Percentiles rank a stretch among this genome's conserved stretches.
Evolutionary conservation across 164 flowering plant species (phyloP).

Genomic region (Buxus sempervirens): DNA sequence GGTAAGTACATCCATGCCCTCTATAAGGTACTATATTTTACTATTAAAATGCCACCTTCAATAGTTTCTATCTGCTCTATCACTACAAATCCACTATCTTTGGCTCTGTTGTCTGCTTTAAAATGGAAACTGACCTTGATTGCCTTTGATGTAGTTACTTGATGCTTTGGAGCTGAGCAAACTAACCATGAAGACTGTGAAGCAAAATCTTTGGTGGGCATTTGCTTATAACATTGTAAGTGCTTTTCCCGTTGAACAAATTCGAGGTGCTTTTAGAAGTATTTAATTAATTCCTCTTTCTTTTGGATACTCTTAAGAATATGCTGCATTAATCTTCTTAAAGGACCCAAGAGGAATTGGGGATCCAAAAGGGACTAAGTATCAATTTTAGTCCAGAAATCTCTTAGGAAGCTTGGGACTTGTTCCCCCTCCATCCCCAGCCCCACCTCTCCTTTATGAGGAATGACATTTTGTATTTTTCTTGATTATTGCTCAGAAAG

Average conservation of each 20-base stretch:
- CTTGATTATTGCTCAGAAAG: background rate
- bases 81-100: background rate
- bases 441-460: no score
- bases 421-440: no score
- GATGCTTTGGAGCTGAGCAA: slow-evolving; percentile 92
- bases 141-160: slow-evolving; percentile 51
- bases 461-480: background rate
- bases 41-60: no score
- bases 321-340: background rate
- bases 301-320: background rate
- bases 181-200: slow-evolving; percentile 86
- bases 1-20: no score
- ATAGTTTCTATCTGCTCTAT: background rate
- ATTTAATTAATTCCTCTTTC: background rate
- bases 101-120: background rate
- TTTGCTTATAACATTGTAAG: slow-evolving; percentile 90
- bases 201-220: slow-evolving; percentile 99
- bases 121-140: slow-evolving; percentile 10
- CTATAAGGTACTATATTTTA: no score
- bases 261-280: background rate
- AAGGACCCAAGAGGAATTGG: no score
- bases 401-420: no score
- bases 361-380: no score
- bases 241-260: slow-evolving; percentile 11
- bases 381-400: no score